phyloP scores from a whole-genome alignment of 2,329 filamentous ascomycete species.

The Hypoxylon sp. region DNA sequence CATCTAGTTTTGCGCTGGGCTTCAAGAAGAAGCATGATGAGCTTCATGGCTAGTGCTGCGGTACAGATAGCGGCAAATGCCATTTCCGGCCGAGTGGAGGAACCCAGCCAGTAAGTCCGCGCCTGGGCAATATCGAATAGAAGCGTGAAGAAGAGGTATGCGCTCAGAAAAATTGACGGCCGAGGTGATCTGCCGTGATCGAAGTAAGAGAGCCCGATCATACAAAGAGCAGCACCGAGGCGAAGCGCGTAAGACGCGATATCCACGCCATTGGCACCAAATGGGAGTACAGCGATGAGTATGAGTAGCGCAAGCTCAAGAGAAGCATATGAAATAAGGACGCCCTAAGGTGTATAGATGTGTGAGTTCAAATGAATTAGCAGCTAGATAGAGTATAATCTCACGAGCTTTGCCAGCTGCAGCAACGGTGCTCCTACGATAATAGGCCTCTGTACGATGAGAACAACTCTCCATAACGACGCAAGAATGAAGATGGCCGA shows the following conservation, averaged over 20 bases:
- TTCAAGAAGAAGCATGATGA: slow-evolving; percentile 30
- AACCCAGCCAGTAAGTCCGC: slow-evolving; percentile 59
- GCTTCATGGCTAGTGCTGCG: slow-evolving; percentile 29
- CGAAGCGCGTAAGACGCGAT: slow-evolving; percentile 35
- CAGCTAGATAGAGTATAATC: slow-evolving; percentile 7
- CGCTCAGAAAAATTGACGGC: slow-evolving; percentile 59
- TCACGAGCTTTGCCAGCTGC: slow-evolving; percentile 52
- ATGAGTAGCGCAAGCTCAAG: slow-evolving; percentile 36
- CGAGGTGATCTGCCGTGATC: slow-evolving; percentile 48
- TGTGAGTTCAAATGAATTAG: not conserved
- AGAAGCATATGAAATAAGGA: slow-evolving; percentile 34
- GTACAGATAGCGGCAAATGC: slow-evolving; percentile 36
- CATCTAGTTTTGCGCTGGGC: slow-evolving; percentile 29
- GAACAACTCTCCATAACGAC: slow-evolving; percentile 51
- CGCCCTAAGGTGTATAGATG: slow-evolving; percentile 25
- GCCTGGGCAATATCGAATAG: slow-evolving; percentile 59
- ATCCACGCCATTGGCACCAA: slow-evolving; percentile 19
- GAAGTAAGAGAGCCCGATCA: slow-evolving; percentile 39
- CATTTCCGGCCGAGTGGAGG: slow-evolving; percentile 25
- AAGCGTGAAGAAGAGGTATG: slow-evolving; percentile 57
- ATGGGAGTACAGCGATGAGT: slow-evolving; percentile 16
- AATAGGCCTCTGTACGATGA: slow-evolving; percentile 50
- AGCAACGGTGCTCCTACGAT: slow-evolving; percentile 55
- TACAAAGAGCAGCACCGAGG: slow-evolving; percentile 35
- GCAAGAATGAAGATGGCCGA: slow-evolving; percentile 55